phyloP scores from a whole-genome alignment of 2,329 filamentous ascomycete species.

The Podosphaera xanthii region DNA sequence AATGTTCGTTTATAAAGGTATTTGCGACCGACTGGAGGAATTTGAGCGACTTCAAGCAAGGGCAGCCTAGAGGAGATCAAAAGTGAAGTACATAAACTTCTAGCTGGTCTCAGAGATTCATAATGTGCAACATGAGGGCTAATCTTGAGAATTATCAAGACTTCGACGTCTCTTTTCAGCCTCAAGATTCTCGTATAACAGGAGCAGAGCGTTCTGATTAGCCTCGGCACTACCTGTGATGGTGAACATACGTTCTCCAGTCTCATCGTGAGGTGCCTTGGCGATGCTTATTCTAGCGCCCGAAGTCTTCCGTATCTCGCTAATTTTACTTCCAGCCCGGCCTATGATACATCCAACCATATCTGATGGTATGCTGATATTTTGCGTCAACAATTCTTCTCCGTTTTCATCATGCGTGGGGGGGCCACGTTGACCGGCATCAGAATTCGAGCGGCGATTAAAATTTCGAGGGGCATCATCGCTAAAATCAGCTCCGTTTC shows the following conservation, averaged over 20 bases:
- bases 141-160: slow-evolving; percentile 31
- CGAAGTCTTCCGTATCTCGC: slow-evolving; percentile 91
- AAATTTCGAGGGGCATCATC: slow-evolving; percentile 51
- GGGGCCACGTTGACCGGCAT: slow-evolving; percentile 56
- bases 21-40: slow-evolving; percentile 12
- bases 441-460: slow-evolving; percentile 61
- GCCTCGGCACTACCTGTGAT: slow-evolving; percentile 88
- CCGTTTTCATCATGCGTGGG: slow-evolving; percentile 88
- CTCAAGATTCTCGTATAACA: slow-evolving; percentile 96
- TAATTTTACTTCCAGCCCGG: slow-evolving; percentile 86
- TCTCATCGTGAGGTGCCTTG: slow-evolving; percentile 87
- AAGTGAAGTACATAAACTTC: slow-evolving; percentile 11
- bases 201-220: slow-evolving; percentile 87
- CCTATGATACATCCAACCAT: slow-evolving; percentile 99
- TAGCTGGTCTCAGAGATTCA: slow-evolving; percentile 22
- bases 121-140: slow-evolving; percentile 2
- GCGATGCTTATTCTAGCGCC: slow-evolving; percentile 94
- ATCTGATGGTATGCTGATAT: slow-evolving; percentile 97
- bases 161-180: slow-evolving; percentile 97
- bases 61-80: too few relatives aligned
- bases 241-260: slow-evolving; percentile 97
- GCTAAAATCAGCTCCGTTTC: slow-evolving; percentile 94
- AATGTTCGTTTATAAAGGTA: too few relatives aligned
- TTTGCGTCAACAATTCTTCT: slow-evolving; percentile 94
- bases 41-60: slow-evolving; percentile 1